A percentile compares a stretch with the other conserved stretches of the same genome.
These are phyloP conservation scores for Pseudoscleropodium purum DNA, from an alignment of 225 moss, liverwort and hornwort species.

Conservation along the genomic window DNA sequence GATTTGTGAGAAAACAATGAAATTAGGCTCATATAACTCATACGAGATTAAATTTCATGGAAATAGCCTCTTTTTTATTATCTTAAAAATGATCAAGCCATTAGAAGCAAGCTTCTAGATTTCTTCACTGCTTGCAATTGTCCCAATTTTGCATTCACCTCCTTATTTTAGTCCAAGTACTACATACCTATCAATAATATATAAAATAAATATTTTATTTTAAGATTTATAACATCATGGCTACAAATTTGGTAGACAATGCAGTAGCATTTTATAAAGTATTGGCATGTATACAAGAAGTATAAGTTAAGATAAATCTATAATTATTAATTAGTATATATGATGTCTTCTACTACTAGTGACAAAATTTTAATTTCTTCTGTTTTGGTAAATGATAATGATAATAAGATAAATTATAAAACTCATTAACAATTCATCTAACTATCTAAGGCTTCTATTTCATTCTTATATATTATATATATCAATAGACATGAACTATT, in stretches of 20 bases:
- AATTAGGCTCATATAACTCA: not conserved
- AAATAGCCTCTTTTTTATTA: slow-evolving; percentile 1
- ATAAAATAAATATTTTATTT: not conserved
- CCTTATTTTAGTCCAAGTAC: not conserved
- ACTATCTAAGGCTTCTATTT: not conserved
- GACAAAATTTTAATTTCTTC: not conserved
- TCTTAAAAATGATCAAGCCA: slow-evolving; percentile 17
- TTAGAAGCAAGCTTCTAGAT: slow-evolving; percentile 1
- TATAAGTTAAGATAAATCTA: not conserved
- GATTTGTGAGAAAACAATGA: not conserved
- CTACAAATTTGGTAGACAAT: not conserved
- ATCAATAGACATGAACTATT: not conserved
- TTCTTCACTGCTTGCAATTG: slow-evolving; percentile 5
- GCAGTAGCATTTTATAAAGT: not conserved
- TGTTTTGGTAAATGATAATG: not conserved
- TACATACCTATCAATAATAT: not conserved
- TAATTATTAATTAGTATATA: not conserved
- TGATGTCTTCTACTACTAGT: not conserved
- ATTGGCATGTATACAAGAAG: not conserved
- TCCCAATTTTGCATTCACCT: slow-evolving; percentile 31
- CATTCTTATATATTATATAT: not conserved
- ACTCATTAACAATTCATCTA: not conserved
- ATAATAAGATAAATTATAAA: not conserved
- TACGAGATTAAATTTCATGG: not conserved
- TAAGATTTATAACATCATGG: not conserved